phyloP scores from a whole-genome alignment of 2,329 filamentous ascomycete genomes.

The Westerdykella ornata region DNA sequence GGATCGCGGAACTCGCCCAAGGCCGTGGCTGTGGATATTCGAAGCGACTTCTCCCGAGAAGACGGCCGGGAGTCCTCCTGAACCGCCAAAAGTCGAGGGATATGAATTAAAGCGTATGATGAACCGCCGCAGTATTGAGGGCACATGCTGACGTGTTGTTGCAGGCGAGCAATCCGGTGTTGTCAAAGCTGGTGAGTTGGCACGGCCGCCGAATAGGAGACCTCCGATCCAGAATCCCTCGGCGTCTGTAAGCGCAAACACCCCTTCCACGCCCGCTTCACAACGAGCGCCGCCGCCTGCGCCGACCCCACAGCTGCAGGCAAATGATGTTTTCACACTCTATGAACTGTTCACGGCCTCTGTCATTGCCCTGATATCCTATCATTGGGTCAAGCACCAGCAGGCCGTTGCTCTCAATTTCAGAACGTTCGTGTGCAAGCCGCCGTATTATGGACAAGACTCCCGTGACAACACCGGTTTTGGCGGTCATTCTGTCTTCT shows the following conservation, averaged over 20 bases:
- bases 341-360: conserved; percentile 37
- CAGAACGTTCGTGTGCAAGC: conserved; percentile 31
- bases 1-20: conserved; percentile 17
- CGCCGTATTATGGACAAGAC: conserved; percentile 5
- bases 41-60: conserved; percentile 21
- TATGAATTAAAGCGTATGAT: conserved; percentile 28
- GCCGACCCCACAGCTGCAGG: conserved; percentile 7
- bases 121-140: not conserved
- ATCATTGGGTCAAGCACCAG: conserved; percentile 27
- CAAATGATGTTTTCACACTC: conserved; percentile 17
- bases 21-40: conserved; percentile 33
- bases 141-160: conserved; percentile 13
- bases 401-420: conserved; percentile 32
- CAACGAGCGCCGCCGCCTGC: conserved; percentile 5
- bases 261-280: conserved; percentile 11
- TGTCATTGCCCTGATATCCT: conserved; percentile 33
- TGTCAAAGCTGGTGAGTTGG: conserved; percentile 32
- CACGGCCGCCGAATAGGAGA: conserved; percentile 21
- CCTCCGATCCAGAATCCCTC: conserved; percentile 12
- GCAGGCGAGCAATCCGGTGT: conserved; percentile 29
- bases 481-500: conserved; percentile 7
- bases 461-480: conserved; percentile 5
- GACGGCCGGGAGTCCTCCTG: conserved; percentile 14
- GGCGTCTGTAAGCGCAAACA: conserved; percentile 11
- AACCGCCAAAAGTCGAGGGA: conserved; percentile 24